Conservation (phyloP, 169 alveolate species). For the Plasmodium vivax region DNA sequence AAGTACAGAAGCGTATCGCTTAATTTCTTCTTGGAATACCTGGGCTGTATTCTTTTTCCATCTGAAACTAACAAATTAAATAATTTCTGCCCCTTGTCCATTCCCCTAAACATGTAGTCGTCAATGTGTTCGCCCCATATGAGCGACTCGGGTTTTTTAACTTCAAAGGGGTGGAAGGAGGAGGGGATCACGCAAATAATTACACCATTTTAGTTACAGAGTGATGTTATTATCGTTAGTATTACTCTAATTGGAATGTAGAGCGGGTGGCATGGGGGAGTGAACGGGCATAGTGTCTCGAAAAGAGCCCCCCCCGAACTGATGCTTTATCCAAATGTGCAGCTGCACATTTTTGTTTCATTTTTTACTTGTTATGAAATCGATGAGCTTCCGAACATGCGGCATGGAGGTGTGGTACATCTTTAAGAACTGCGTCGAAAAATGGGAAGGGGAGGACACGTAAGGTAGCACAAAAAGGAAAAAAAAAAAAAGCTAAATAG, state of each 20-base stretch:
- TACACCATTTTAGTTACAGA: background rate
- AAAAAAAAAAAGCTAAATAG: background rate
- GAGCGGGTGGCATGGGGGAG: background rate
- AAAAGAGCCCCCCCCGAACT: background rate
- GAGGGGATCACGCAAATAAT: background rate
- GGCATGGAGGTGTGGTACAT: constrained; percentile 66
- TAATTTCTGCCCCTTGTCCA: constrained; percentile 34
- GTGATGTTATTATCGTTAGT: constrained; percentile 1
- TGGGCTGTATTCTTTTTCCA: constrained; percentile 65
- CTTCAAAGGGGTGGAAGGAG: constrained; percentile 6
- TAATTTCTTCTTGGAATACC: constrained; percentile 70
- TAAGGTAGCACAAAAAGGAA: background rate
- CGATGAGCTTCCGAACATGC: constrained; percentile 55
- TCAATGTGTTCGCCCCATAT: constrained; percentile 75
- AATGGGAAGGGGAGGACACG: background rate
- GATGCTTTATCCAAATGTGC: background rate
- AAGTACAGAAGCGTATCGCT: constrained; percentile 76
- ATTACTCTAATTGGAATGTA: background rate
- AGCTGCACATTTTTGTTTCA: background rate
- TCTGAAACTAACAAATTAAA: constrained; percentile 44
- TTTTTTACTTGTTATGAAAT: constrained; percentile 62
- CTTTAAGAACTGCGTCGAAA: constrained; percentile 64
- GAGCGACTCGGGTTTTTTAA: constrained; percentile 38
- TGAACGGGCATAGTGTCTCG: background rate
- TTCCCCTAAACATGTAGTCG: constrained; percentile 50